Evolutionary conservation across 257 asterid species (phyloP).

Genomic region (Nicotiana tomentosiformis): DNA sequence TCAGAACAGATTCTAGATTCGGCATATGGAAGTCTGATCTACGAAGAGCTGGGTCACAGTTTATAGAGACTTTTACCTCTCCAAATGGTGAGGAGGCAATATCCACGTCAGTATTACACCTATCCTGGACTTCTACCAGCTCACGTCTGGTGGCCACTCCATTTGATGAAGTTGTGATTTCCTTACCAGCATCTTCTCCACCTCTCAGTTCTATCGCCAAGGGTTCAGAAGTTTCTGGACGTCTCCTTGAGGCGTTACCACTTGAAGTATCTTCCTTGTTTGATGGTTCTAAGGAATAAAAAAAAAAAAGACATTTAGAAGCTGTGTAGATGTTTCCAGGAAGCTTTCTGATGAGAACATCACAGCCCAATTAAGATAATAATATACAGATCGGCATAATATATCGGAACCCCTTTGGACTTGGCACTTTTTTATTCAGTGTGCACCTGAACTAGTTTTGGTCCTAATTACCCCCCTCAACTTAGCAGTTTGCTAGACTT

Average conservation of each 20-base stretch:
- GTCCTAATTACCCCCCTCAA: too few relatives aligned
- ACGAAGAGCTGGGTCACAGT: conserved; percentile 29
- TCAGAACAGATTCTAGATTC: conserved; percentile 39
- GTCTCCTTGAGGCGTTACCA: conserved; percentile 18
- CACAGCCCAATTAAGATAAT: not conserved
- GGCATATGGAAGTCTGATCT: conserved; percentile 40
- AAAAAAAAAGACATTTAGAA: not conserved
- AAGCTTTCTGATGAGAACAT: not conserved
- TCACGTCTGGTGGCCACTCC: conserved; percentile 22
- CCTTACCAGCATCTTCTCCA: conserved; percentile 18
- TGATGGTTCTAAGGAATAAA: conserved; percentile 37
- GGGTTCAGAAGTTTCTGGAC: conserved; percentile 20
- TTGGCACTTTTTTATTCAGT: too few relatives aligned
- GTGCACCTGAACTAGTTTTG: too few relatives aligned
- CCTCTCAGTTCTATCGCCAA: conserved; percentile 16
- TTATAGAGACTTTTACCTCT: conserved; percentile 52
- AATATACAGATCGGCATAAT: not conserved
- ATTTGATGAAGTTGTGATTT: conserved; percentile 11
- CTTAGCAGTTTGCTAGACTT: too few relatives aligned
- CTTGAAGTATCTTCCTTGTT: conserved; percentile 23
- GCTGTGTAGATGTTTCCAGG: not conserved
- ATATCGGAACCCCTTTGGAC: too few relatives aligned
- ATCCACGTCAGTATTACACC: conserved; percentile 29
- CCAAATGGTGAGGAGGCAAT: conserved; percentile 55
- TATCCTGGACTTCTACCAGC: conserved; percentile 21